Conservation (phyloP, 106 monocot species). For the Narthecium ossifragum region DNA sequence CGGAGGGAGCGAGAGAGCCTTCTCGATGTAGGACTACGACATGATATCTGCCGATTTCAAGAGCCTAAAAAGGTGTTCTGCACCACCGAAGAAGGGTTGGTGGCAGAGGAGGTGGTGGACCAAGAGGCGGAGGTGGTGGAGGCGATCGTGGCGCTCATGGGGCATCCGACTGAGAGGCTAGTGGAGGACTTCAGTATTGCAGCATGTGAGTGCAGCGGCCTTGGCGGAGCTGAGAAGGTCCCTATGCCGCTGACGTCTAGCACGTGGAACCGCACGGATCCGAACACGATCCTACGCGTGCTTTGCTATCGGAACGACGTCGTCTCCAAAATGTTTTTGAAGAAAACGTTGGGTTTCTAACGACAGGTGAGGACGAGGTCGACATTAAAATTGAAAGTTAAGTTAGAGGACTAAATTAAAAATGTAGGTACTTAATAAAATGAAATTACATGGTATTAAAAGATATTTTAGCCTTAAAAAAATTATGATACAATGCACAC, state of each 20-base stretch:
- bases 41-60: slow-evolving; percentile 6
- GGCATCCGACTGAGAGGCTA: slow-evolving; percentile 2
- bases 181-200: slow-evolving; percentile 5
- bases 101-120: slow-evolving; percentile 17
- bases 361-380: no score
- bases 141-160: slow-evolving; percentile 9
- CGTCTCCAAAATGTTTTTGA: background rate
- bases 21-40: background rate
- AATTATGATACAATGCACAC: no score
- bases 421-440: no score
- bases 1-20: slow-evolving; percentile 4
- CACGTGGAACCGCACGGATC: slow-evolving; percentile 10
- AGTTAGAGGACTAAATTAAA: no score
- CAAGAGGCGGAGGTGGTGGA: slow-evolving; percentile 14
- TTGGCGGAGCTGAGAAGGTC: slow-evolving; percentile 2
- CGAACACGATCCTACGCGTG: slow-evolving; percentile 14
- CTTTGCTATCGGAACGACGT: slow-evolving; percentile 18
- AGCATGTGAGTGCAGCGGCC: slow-evolving; percentile 6
- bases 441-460: no score
- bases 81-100: slow-evolving; percentile 3
- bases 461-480: no score
- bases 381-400: no score
- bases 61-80: slow-evolving; percentile 7
- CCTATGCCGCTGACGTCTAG: slow-evolving; percentile 17
- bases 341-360: slow-evolving; percentile 8